Conservation (phyloP, 2,329 filamentous ascomycete genomes). For the Fusarium stilboides region DNA sequence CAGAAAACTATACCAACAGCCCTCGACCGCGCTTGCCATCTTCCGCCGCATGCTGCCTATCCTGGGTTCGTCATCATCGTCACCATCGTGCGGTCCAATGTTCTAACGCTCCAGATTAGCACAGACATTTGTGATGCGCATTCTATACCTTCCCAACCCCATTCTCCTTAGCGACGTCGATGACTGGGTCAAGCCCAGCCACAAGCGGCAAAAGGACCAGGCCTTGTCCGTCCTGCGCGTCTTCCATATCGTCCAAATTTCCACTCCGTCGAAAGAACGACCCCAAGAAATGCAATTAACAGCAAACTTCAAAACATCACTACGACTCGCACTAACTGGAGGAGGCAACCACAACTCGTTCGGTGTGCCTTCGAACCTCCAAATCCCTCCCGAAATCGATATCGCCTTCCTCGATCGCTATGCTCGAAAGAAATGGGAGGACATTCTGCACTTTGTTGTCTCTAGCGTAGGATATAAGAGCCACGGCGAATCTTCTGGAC, state of each 20-base stretch:
- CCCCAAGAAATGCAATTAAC: conserved; percentile 83
- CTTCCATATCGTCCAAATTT: conserved; percentile 87
- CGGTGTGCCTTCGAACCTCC: conserved; percentile 82
- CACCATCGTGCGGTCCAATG: background rate
- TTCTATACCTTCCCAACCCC: conserved; percentile 90
- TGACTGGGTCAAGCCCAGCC: conserved; percentile 82
- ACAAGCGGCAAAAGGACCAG: conserved; percentile 80
- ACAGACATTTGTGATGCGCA: conserved; percentile 95
- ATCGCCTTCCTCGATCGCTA: conserved; percentile 85
- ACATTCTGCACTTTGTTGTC: conserved; percentile 95
- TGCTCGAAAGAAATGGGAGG: conserved; percentile 92
- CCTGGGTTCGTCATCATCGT: conserved; percentile 71
- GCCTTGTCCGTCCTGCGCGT: conserved; percentile 85
- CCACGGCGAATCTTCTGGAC: conserved; percentile 64
- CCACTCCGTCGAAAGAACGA: conserved; percentile 71
- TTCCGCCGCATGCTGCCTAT: conserved; percentile 98
- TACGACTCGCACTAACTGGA: conserved; percentile 90
- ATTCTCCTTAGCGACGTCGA: conserved; percentile 87
- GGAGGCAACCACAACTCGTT: conserved; percentile 90
- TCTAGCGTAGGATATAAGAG: conserved; percentile 75
- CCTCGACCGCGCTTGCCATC: conserved; percentile 93
- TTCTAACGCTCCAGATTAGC: conserved; percentile 64
- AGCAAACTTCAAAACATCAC: conserved; percentile 84
- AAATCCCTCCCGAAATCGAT: conserved; percentile 75
- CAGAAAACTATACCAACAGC: conserved; percentile 93